phyloP scores from a whole-genome alignment of 805 yeast genomes.

The Ogataea saltuana region DNA sequence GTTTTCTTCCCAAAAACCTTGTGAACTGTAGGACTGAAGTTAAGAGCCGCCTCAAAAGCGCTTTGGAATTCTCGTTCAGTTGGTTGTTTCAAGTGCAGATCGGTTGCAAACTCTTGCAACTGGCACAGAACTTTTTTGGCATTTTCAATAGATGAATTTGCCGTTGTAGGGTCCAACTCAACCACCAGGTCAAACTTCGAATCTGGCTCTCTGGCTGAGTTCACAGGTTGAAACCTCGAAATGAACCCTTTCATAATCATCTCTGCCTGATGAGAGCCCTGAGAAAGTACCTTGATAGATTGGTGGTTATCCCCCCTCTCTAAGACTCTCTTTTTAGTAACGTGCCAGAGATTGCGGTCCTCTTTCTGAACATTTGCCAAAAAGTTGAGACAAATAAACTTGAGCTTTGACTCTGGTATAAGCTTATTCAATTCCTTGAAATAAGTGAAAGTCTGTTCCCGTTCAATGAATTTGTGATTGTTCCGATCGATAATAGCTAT shows the following conservation, averaged over 20 bases:
- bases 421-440: constrained; percentile 44
- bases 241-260: constrained; percentile 76
- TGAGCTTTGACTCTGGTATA: constrained; percentile 48
- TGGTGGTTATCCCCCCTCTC: constrained; percentile 87
- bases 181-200: constrained; percentile 64
- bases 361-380: constrained; percentile 35
- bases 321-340: constrained; percentile 61
- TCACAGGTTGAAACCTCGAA: constrained; percentile 63
- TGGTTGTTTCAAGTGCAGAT: constrained; percentile 42
- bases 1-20: constrained; percentile 32
- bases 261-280: constrained; percentile 50
- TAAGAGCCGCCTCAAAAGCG: constrained; percentile 55
- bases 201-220: constrained; percentile 55
- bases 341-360: constrained; percentile 41
- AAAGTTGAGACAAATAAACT: constrained; percentile 71
- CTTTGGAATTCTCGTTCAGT: constrained; percentile 40
- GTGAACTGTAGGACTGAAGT: constrained; percentile 53
- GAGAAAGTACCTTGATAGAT: constrained; percentile 57
- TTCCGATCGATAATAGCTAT: constrained; percentile 81
- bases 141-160: constrained; percentile 51
- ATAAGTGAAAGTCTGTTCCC: constrained; percentile 63
- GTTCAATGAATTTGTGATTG: constrained; percentile 71
- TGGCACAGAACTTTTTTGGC: constrained; percentile 42
- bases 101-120: constrained; percentile 45
- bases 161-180: constrained; percentile 46